A percentile compares a stretch with the other conserved stretches of the same genome.
Evolutionary conservation across 2,329 filamentous ascomycete species (phyloP).

Genomic region (Periconia digitata): DNA sequence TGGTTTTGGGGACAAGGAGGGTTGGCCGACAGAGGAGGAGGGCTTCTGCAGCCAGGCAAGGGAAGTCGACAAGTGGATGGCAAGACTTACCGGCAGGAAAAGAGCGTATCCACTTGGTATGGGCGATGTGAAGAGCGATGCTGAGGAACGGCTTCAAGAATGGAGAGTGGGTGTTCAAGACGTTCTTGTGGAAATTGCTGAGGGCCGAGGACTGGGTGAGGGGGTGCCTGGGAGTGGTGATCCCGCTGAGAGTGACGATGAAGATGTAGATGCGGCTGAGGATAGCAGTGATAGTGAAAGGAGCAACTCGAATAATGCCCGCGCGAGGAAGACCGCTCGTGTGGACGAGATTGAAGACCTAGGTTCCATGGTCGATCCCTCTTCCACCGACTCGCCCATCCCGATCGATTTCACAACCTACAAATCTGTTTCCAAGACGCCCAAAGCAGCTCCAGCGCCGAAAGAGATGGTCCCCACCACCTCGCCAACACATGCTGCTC

Average conservation of each 20-base stretch:
- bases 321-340: conserved; percentile 43
- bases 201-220: conserved; percentile 60
- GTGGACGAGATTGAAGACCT: conserved; percentile 86
- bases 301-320: conserved; percentile 18
- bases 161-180: conserved; percentile 77
- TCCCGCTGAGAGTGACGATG: conserved; percentile 80
- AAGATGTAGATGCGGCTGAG: conserved; percentile 58
- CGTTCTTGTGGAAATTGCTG: conserved; percentile 62
- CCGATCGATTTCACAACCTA: conserved; percentile 87
- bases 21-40: conserved; percentile 87
- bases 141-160: conserved; percentile 66
- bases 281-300: conserved; percentile 44
- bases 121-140: conserved; percentile 80
- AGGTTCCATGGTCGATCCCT: conserved; percentile 60
- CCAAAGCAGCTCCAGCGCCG: conserved; percentile 49
- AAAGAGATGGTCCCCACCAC: conserved; percentile 95
- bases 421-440: conserved; percentile 40
- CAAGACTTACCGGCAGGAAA: conserved; percentile 84
- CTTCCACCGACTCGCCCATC: conserved; percentile 51
- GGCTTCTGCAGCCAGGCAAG: conserved; percentile 93
- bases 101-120: conserved; percentile 86
- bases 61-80: conserved; percentile 93
- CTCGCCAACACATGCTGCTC: conserved; percentile 82
- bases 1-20: conserved; percentile 87
- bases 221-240: conserved; percentile 79